Evolutionary conservation across 2,329 filamentous ascomycete genomes (phyloP), one percentile per base, ranked within the genome.

Genomic region (Penicillium corylophilum): DNA sequence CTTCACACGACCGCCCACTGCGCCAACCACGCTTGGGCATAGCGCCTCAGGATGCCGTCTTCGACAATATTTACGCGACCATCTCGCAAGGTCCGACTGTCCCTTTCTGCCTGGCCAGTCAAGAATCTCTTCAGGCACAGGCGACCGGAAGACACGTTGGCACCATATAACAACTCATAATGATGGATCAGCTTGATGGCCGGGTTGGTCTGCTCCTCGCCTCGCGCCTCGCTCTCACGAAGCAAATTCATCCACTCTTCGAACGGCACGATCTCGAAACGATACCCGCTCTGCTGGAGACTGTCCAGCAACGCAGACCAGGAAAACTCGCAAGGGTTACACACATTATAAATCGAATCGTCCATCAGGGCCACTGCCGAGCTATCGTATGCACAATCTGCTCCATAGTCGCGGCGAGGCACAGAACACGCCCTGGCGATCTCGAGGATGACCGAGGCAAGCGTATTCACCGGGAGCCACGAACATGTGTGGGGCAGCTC

Each of bases 261-360:
- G 29, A 73, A 63, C 1, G 64, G 46, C 7, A 74, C 67, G 1
- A 56, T 62, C 22, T 71, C 57, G 46, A 76, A 75, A 4, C 59
- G 48, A 23, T 74, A 64, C 0, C 72, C 72, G 10, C 59, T 64
- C 1, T 3, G 47, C 56, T 8, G 74, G 51, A 0, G 61, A 59
- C 0, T 69, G 70, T 57, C 60, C 4, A 76, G 61, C 41, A 74
- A 59, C 0, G 55, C 48, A 0, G 61, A 58, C 72, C 72, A 75
- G 5, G 64, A 61, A 50, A 76, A 75, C 5, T 48, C 44, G 1
- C 54, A 50, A 5, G 67, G 51, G 43, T 71, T 70, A 29, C 55
- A 60, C 28, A 71, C 31, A 43, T 70, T 70, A 48, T 69, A 71
- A 13, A 70, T 48, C 0, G 62, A 61, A 18, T 64, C 62, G 45